Evolutionary conservation across 2,329 filamentous ascomycete genomes (phyloP).

Genomic region (Cladorrhinum sp.): DNA sequence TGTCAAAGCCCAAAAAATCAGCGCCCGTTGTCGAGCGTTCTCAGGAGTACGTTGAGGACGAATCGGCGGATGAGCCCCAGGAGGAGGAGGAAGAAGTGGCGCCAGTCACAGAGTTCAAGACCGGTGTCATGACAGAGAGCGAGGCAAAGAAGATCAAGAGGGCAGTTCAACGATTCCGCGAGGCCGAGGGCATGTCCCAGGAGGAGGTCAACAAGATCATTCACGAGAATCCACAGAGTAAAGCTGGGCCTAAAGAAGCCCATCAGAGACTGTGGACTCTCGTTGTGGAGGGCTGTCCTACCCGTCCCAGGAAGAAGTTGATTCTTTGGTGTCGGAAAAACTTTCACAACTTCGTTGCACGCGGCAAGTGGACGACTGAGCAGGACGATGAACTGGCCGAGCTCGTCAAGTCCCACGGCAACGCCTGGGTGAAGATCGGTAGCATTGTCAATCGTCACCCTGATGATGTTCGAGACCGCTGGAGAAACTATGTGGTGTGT

Average conservation of each 20-base stretch:
- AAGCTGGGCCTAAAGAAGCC: neutral
- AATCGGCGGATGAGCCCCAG: neutral
- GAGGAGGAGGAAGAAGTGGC: neutral
- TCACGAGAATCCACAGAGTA: constrained; percentile 20
- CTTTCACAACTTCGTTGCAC: constrained; percentile 63
- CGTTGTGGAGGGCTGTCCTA: constrained; percentile 47
- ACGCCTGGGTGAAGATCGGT: constrained; percentile 61
- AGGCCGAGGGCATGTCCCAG: constrained; percentile 20
- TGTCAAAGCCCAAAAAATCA: neutral
- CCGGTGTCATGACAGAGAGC: neutral
- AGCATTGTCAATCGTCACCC: constrained; percentile 60
- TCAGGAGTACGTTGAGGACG: neutral
- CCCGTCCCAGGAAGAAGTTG: constrained; percentile 51
- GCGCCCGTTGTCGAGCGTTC: neutral
- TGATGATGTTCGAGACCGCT: constrained; percentile 67
- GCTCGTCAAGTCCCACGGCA: constrained; percentile 46
- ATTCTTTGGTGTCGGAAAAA: constrained; percentile 57
- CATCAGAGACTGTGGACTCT: constrained; percentile 48
- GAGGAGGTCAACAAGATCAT: constrained; percentile 23
- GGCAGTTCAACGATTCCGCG: constrained; percentile 21
- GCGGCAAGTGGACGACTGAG: constrained; percentile 56
- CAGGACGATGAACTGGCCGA: constrained; percentile 54
- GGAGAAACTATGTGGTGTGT: constrained; percentile 64
- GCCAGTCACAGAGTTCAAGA: neutral
- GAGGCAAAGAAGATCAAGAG: constrained; percentile 8